These are phyloP conservation scores for Pseudogymnoascus sp. DNA, from an alignment of 2,329 filamentous ascomycete genomes.

Conservation along the genomic window DNA sequence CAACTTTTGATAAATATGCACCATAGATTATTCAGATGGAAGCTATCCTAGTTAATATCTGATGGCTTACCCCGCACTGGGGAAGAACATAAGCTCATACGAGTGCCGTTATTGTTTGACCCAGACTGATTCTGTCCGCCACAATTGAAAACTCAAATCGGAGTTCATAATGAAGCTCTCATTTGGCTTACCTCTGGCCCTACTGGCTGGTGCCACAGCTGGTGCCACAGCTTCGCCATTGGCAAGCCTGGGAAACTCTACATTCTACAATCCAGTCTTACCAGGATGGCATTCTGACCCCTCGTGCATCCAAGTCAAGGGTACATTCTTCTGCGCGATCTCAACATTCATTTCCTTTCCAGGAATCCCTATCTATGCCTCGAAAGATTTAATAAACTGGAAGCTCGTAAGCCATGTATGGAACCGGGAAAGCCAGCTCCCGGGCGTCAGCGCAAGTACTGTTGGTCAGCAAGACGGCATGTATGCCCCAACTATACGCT, in stretches of 20 bases:
- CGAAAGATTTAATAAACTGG: conserved; percentile 46
- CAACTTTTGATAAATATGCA: neutral
- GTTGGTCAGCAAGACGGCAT: conserved; percentile 31
- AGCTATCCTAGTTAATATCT: neutral
- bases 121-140: neutral
- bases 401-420: conserved; percentile 43
- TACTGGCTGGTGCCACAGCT: conserved; percentile 22
- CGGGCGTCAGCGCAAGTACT: conserved; percentile 28
- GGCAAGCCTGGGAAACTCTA: neutral
- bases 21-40: neutral
- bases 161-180: neutral
- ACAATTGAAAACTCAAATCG: neutral
- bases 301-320: conserved; percentile 36
- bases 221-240: conserved; percentile 22
- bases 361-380: conserved; percentile 51
- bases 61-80: neutral
- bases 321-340: conserved; percentile 50
- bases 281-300: conserved; percentile 55
- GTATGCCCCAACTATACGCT: conserved; percentile 41
- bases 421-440: conserved; percentile 42
- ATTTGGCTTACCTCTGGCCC: neutral
- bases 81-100: neutral
- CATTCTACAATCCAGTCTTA: conserved; percentile 7
- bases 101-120: neutral
- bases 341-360: conserved; percentile 57